phyloP scores from a whole-genome alignment of 2,329 filamentous ascomycete genomes.

The Aspergillus sojae region DNA sequence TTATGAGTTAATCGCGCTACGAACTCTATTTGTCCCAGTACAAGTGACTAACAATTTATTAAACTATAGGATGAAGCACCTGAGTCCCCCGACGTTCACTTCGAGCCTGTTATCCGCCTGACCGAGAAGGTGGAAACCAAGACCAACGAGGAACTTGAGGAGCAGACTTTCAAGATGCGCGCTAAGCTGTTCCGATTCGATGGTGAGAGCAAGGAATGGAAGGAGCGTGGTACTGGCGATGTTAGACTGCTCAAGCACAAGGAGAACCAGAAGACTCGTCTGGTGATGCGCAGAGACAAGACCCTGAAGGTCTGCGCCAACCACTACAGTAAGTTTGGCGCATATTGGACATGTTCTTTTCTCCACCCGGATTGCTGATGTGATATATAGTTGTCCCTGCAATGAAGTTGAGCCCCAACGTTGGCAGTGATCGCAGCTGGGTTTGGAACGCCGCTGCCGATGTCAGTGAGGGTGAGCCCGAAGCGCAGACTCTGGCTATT shows the following conservation, averaged over 20 bases:
- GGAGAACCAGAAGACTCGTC: constrained; percentile 94
- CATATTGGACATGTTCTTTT: neutral
- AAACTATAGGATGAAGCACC: constrained; percentile 67
- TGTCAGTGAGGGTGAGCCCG: constrained; percentile 96
- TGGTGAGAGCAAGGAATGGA: constrained; percentile 91
- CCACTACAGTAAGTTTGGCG: constrained; percentile 80
- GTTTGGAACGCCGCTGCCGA: constrained; percentile 98
- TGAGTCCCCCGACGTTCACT: constrained; percentile 92
- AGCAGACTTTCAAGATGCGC: constrained; percentile 99
- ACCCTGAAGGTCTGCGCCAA: constrained; percentile 99
- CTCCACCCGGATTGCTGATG: neutral
- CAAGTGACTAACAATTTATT: constrained; percentile 9
- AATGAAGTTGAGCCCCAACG: constrained; percentile 98
- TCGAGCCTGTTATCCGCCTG: constrained; percentile 93
- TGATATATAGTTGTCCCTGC: constrained; percentile 79
- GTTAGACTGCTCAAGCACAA: constrained; percentile 97
- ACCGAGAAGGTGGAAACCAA: constrained; percentile 96
- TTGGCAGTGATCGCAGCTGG: constrained; percentile 97
- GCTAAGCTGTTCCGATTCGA: constrained; percentile 99
- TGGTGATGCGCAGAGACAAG: constrained; percentile 99
- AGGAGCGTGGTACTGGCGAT: constrained; percentile 97
- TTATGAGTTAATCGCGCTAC: neutral
- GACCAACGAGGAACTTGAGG: constrained; percentile 97
- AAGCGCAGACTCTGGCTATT: constrained; percentile 93
- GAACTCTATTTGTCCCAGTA: constrained; percentile 1